Conservation (phyloP, 768 basidiomycete species). For the Boletus pseudopeckii region DNA sequence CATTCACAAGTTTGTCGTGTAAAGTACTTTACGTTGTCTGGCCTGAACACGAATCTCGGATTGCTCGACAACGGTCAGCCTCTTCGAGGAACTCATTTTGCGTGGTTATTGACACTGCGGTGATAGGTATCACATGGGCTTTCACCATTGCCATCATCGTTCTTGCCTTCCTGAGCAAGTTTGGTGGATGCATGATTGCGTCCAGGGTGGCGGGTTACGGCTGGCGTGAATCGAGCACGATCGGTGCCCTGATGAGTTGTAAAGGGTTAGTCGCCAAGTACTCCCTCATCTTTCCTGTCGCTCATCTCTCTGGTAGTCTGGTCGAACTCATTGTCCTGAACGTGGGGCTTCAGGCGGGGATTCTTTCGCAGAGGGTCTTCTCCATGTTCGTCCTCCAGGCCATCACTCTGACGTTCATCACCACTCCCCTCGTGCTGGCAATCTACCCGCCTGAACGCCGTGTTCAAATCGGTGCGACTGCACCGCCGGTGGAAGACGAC, state of each 20-base stretch:
- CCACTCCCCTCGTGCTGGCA: conserved; percentile 66
- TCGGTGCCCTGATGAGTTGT: conserved; percentile 93
- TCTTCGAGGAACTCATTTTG: background rate
- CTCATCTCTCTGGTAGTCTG: conserved; percentile 43
- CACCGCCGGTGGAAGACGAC: conserved; percentile 25
- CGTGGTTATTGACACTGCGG: background rate
- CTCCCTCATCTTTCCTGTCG: background rate
- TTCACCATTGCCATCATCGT: conserved; percentile 77
- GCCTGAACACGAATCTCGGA: conserved; percentile 84
- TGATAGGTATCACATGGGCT: conserved; percentile 75
- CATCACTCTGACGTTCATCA: conserved; percentile 78
- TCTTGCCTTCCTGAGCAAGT: conserved; percentile 85
- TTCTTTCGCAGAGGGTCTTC: conserved; percentile 74
- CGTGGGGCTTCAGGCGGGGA: conserved; percentile 79
- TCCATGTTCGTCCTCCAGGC: conserved; percentile 95
- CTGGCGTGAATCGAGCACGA: conserved; percentile 77
- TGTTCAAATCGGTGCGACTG: conserved; percentile 36
- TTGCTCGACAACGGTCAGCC: conserved; percentile 68
- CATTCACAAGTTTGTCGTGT: background rate
- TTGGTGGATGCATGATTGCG: conserved; percentile 75
- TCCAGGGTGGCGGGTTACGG: conserved; percentile 67
- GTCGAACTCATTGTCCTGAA: conserved; percentile 96
- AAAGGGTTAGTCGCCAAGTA: conserved; percentile 60
- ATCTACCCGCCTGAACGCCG: conserved; percentile 68
- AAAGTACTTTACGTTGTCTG: conserved; percentile 91